Base-by-base conservation (phyloP, 23 red algal genomes). In the Gracilaria caudata region DNA sequence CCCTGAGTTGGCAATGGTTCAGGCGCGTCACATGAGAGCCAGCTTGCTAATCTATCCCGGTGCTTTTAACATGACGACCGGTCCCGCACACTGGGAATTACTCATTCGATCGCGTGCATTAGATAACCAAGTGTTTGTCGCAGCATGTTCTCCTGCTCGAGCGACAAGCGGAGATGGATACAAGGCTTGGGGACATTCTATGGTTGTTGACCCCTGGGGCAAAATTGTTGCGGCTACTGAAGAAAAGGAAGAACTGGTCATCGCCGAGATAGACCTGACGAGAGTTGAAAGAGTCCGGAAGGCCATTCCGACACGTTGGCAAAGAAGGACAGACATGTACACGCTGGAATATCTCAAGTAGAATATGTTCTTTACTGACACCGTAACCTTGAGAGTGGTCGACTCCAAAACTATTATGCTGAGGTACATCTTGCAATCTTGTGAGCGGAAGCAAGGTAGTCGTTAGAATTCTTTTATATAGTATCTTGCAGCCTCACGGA, bases 21-120 rank as follows among this genome's bases (percentile, higher is more conserved):
- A 95, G 45, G 68, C 90, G 33, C 76, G 95, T 13, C 51, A 81
- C 19, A 74, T 81, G 29, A 84, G 78, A 21, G 89, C 86, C 10
- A 58, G 61, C 59, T 36, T 99, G 54, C 57, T 99, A 38, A 56
- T 92, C 17, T 92, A 89, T 74, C 97, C 97, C 2, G 97, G 93
- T 51, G 97, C 97, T n/a, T 99, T 99, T 79, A 99, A 99, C 57
- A 94, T 95, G 93, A 99, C 97, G 21, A 99, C 97, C 0, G 97
- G 97, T 0, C 97, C 97, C 3, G 90, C 93, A 49, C 97, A 99
- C 43, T 99, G 97, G 97, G 97, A 99, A 74, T 79, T 99, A 35
- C 60, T 99, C 16, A 36, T 93, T 63, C 55, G 97, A 24, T 90
- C 93, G 0, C 73, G 97, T 14, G 97, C 97, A 24, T 54, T 99